A percentile compares a stretch with the other conserved stretches of the same genome.
Evolutionary conservation across 2,329 filamentous ascomycete species (phyloP).

Genomic region (Paecilomyces sp.): DNA sequence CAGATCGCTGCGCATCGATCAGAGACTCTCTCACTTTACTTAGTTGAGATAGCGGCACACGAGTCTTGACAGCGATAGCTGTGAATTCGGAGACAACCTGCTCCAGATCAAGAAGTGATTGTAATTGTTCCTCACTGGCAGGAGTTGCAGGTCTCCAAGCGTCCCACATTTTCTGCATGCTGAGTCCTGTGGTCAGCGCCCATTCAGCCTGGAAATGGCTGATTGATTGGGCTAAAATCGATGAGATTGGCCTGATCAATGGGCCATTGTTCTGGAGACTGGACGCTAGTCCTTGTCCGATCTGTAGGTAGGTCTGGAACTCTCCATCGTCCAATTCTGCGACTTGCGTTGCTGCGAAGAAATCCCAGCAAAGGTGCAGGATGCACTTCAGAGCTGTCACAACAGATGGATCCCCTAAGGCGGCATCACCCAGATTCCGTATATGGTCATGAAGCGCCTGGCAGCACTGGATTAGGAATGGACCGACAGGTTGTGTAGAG

Average conservation of each 20-base stretch:
- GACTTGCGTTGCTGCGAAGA: conserved; percentile 36
- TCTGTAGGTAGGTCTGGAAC: conserved; percentile 48
- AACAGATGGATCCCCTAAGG: conserved; percentile 16
- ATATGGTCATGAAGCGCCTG: conserved; percentile 29
- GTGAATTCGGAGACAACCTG: conserved; percentile 29
- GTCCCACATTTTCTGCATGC: conserved; percentile 75
- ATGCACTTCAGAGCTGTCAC: conserved; percentile 23
- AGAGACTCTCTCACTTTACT: conserved; percentile 30
- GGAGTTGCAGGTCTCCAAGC: conserved; percentile 57
- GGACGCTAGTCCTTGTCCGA: conserved; percentile 27
- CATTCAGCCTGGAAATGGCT: conserved; percentile 62
- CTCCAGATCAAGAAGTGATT: conserved; percentile 29
- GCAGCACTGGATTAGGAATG: conserved; percentile 31
- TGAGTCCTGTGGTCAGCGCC: conserved; percentile 65
- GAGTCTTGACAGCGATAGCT: conserved; percentile 27
- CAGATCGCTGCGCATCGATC: conserved; percentile 29
- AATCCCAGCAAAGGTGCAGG: conserved; percentile 42
- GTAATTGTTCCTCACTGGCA: conserved; percentile 23
- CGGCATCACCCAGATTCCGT: conserved; percentile 19
- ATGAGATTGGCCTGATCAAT: conserved; percentile 19
- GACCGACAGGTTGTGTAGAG: conserved; percentile 31
- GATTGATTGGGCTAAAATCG: conserved; percentile 24
- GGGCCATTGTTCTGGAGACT: conserved; percentile 23
- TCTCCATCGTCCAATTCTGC: conserved; percentile 44
- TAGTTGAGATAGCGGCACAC: conserved; percentile 27